These are phyloP conservation scores for Talaromyces funiculosus DNA, from an alignment of 2,329 filamentous ascomycete species.

Conservation along the genomic window DNA sequence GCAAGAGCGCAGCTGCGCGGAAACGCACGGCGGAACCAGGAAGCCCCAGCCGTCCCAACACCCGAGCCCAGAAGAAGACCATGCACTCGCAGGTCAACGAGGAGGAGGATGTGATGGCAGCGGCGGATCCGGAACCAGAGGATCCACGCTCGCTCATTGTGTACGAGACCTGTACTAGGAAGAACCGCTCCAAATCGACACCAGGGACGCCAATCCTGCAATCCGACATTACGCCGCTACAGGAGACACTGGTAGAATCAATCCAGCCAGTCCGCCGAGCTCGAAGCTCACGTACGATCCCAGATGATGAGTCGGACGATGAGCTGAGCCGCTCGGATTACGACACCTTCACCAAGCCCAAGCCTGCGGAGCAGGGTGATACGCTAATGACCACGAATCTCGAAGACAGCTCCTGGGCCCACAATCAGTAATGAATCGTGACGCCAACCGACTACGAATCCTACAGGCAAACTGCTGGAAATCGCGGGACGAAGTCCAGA, in stretches of 20 bases:
- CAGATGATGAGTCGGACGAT: background rate
- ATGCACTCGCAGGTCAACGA: background rate
- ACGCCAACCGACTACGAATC: background rate
- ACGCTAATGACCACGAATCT: background rate
- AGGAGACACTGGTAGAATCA: background rate
- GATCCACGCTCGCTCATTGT: background rate
- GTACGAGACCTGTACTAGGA: background rate
- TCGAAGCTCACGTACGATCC: background rate
- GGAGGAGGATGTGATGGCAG: background rate
- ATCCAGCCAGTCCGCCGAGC: background rate
- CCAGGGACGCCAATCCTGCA: background rate
- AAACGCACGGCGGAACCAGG: background rate
- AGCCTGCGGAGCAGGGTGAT: background rate
- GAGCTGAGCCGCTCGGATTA: background rate
- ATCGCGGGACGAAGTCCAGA: constrained; percentile 2
- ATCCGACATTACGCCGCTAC: background rate
- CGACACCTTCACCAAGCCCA: background rate
- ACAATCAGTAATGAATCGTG: background rate
- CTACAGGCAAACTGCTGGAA: background rate
- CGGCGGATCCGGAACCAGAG: background rate
- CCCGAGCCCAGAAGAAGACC: background rate
- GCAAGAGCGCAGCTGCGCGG: background rate
- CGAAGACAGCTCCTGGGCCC: background rate
- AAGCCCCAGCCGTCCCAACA: background rate
- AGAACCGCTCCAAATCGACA: background rate